Evolutionary conservation across 1,284 basidiomycete species (phyloP), one percentile per base, ranked within the genome.

Genomic region (Wallemia hederae): DNA sequence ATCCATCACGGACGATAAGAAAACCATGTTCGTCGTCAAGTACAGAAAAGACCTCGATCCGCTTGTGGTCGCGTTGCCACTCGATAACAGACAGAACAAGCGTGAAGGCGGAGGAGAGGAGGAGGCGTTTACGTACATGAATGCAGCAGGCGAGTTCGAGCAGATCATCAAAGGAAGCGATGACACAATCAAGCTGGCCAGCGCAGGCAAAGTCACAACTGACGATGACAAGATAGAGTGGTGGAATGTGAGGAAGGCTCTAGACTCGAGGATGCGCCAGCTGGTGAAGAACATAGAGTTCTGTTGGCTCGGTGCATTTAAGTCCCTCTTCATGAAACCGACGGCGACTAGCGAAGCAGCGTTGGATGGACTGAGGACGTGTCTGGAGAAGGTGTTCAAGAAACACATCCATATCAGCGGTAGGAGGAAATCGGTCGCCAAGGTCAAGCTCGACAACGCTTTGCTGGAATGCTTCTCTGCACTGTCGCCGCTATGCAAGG

Each of bases 291-390:
- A 81, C 63, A 82, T 99, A 33, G 92, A 98, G 69, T 88, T 85
- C 66, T 88, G 84, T 66, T 98, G 94, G 94, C 75, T 99, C 1
- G 92, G 94, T 1, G 89, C 83, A 24, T 97, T 96, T 78, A 97
- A 97, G 78, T 83, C 83, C 0, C 81, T 88, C 64, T 71, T 87
- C 55, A 80, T 76, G 65, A 76, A 77, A 27, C 75, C 76, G 1
- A 70, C 71, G n/a, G 69, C 71, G 34, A 66, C 77, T 19, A 71
- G 76, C 2, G 58, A 72, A 1, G 75, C 76, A 2, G 69, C 75
- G 1, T 72, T 83, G 27, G 66, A 71, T 0, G 74, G 77, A 17
- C 76, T 94, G 63, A 75, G 81, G 17, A 64, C 67, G 1, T 78
- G 80, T 26, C 72, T 94, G 27, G 83, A 88, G 64, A 79, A 76